Evolutionary conservation across 768 basidiomycete species (phyloP), one percentile per base, ranked within the genome.

Genomic region (Boletus edulis): DNA sequence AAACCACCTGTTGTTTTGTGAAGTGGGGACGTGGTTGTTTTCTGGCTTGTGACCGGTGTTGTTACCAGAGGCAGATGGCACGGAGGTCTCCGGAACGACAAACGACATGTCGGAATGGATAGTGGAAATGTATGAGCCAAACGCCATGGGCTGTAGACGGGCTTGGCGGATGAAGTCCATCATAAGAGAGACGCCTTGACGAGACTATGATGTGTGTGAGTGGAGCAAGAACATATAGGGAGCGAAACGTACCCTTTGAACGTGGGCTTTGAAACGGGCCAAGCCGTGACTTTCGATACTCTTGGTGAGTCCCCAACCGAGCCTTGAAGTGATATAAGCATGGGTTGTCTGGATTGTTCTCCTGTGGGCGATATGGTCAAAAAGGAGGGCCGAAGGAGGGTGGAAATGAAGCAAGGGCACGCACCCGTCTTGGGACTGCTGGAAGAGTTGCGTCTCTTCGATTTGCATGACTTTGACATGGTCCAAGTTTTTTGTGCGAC

Each of bases 401-500:
- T 15, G 34, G 32, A 40, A 29, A 51, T 37, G 52, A 48, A n/a
- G 46, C n/a, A 46, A 32, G 46, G 49, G 20, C 37, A 72, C 82
- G 46, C 56, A 93, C 93, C 89, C 87, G 60, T 88, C 84, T 2
- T 76, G 71, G 32, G 81, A 78, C 60, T 89, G 89, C 37, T 78
- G 76, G 61, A 96, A 82, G 49, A 80, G 76, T 20, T 90, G 86
- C 6, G 82, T 83, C 72, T 98, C 95, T 59, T 92, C 85, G 34
- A 96, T 87, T 65, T 91, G 86, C 91, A 98, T 88, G 49, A 96
- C 82, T 74, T 94, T 96, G 66, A 92, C 87, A 72, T 95, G 91
- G 70, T 96, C 94, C 52, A 98, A 77, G 70, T 98, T 98, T 71
- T 83, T 86, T 17, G 95, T 96, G 56, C 79, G 77, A 63, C 90